Evolutionary conservation across 2,329 filamentous ascomycete species (phyloP).

Genomic region (Xylaria sp.): DNA sequence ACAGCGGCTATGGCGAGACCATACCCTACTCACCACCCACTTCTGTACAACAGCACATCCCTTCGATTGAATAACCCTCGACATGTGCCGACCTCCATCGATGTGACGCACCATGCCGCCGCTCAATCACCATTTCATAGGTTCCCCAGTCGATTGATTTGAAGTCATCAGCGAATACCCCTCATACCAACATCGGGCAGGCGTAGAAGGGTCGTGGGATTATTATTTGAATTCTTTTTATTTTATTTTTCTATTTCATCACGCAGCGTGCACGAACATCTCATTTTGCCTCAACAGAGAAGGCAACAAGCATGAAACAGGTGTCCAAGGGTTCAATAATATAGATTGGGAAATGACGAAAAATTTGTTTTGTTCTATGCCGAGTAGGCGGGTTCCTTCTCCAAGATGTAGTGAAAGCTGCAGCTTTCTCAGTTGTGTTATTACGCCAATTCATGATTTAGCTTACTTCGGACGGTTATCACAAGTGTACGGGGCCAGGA

Average conservation of each 20-base stretch:
- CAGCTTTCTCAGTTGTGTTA: constrained; percentile 20
- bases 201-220: constrained; percentile 30
- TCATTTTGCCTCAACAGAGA: constrained; percentile 19
- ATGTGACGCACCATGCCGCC: constrained; percentile 13
- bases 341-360: constrained; percentile 38
- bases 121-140: constrained; percentile 12
- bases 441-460: constrained; percentile 20
- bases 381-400: constrained; percentile 36
- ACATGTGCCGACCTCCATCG: constrained; percentile 42
- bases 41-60: constrained; percentile 35
- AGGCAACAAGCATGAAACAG: constrained; percentile 37
- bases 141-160: constrained; percentile 25
- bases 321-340: constrained; percentile 34
- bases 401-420: constrained; percentile 17
- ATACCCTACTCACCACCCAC: constrained; percentile 36
- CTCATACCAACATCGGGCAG: constrained; percentile 29
- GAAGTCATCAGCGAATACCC: constrained; percentile 35
- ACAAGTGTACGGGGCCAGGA: constrained; percentile 10
- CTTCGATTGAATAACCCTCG: constrained; percentile 36
- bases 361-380: constrained; percentile 19
- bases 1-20: constrained; percentile 52
- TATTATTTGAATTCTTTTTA: constrained; percentile 31
- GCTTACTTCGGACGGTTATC: constrained; percentile 26
- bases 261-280: constrained; percentile 35
- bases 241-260: constrained; percentile 31